phyloP scores from a whole-genome alignment of 2,329 filamentous ascomycete genomes.

The Cordyceps cicadae region DNA sequence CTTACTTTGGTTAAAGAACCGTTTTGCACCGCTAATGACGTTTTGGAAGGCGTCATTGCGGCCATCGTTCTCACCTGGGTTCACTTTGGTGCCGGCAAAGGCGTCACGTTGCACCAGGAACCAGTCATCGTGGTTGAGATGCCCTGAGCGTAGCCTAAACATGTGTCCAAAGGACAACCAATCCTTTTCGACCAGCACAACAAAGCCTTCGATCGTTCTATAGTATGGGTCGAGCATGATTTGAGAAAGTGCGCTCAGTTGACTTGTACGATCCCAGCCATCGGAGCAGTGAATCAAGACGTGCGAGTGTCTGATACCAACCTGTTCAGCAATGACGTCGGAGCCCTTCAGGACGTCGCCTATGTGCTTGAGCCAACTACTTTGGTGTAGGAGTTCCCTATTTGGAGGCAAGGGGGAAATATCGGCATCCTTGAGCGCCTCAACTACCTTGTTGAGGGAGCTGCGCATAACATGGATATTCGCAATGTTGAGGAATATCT shows the following conservation, averaged over 20 bases:
- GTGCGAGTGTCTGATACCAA: slow-evolving; percentile 88
- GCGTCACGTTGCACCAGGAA: slow-evolving; percentile 79
- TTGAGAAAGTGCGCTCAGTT: slow-evolving; percentile 84
- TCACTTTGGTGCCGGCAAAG: slow-evolving; percentile 55
- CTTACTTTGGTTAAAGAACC: slow-evolving; percentile 74
- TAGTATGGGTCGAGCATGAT: slow-evolving; percentile 94
- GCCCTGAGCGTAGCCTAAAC: slow-evolving; percentile 87
- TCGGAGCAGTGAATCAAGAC: slow-evolving; percentile 97
- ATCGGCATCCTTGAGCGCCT: slow-evolving; percentile 87
- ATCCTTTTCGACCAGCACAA: slow-evolving; percentile 91
- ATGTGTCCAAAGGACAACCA: slow-evolving; percentile 98
- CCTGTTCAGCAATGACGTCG: slow-evolving; percentile 72
- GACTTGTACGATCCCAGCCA: slow-evolving; percentile 95
- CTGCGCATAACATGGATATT: slow-evolving; percentile 98
- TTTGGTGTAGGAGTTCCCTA: slow-evolving; percentile 70
- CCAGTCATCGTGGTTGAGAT: slow-evolving; percentile 86
- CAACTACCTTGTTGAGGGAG: slow-evolving; percentile 78
- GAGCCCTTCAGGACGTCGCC: slow-evolving; percentile 75
- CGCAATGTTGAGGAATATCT: slow-evolving; percentile 89
- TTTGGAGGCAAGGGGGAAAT: slow-evolving; percentile 75
- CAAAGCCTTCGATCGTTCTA: slow-evolving; percentile 87
- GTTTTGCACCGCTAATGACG: slow-evolving; percentile 76
- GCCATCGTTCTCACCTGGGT: slow-evolving; percentile 53
- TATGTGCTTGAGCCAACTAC: slow-evolving; percentile 88
- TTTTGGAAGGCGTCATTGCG: slow-evolving; percentile 74